A percentile compares a stretch with the other conserved stretches of the same genome.
phyloP scores from a whole-genome alignment of 2,329 filamentous ascomycete genomes.

The Chaetomium strumarium region DNA sequence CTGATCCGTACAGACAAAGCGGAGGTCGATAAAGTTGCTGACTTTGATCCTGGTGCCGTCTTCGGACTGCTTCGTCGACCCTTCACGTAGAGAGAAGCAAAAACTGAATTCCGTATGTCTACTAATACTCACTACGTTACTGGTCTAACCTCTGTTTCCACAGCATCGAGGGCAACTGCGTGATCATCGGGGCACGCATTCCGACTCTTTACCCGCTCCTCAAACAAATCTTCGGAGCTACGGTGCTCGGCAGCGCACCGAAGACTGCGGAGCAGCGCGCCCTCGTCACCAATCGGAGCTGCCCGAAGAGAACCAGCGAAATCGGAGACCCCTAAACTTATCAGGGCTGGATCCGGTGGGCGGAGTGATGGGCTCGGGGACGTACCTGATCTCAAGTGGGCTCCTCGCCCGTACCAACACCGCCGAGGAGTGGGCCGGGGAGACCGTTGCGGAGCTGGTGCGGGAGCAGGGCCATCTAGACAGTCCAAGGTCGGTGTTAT shows the following conservation, averaged over 20 bases:
- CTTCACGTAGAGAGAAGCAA: too few relatives aligned
- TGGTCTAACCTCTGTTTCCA: background rate
- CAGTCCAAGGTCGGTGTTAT: background rate
- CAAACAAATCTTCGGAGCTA: constrained; percentile 19
- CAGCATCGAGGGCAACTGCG: constrained; percentile 25
- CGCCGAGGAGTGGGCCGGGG: constrained; percentile 6
- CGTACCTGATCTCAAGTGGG: constrained; percentile 15
- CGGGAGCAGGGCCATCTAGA: background rate
- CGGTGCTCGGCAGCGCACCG: constrained; percentile 7
- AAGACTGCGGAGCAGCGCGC: background rate
- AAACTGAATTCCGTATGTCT: too few relatives aligned
- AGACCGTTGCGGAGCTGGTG: background rate
- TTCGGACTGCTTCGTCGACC: too few relatives aligned
- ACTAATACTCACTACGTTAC: background rate
- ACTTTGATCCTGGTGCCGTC: too few relatives aligned
- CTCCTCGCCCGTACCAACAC: constrained; percentile 14
- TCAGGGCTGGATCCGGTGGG: constrained; percentile 14
- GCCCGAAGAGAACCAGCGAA: constrained; percentile 9
- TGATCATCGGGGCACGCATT: constrained; percentile 26
- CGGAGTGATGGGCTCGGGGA: constrained; percentile 5
- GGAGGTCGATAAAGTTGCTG: too few relatives aligned
- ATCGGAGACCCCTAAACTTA: background rate
- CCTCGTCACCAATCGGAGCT: constrained; percentile 19
- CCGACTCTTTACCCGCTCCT: constrained; percentile 24
- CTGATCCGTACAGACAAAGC: too few relatives aligned